Percentiles rank a stretch among this genome's conserved stretches.
These are phyloP conservation scores for Petrea volubilis DNA, from an alignment of 257 asterid species.

Conservation along the genomic window DNA sequence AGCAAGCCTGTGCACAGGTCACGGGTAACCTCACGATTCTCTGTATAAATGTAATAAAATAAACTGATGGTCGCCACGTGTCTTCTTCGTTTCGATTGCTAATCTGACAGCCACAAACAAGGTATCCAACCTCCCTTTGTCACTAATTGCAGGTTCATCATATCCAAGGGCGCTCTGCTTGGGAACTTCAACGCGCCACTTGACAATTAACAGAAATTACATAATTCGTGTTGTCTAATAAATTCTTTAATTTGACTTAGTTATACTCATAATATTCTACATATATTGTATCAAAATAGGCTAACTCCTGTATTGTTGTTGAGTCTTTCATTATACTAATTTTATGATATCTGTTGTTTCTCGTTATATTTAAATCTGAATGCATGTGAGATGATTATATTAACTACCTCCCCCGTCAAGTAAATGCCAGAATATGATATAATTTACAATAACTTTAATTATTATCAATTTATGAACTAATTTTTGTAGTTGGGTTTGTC, in stretches of 20 bases:
- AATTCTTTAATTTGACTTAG: neutral
- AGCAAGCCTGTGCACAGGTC: neutral
- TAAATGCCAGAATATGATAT: too few relatives aligned
- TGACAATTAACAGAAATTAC: neutral
- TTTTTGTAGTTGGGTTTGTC: too few relatives aligned
- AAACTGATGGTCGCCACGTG: neutral
- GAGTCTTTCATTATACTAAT: too few relatives aligned
- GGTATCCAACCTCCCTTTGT: neutral
- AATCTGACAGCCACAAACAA: neutral
- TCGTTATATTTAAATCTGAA: too few relatives aligned
- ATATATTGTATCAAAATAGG: too few relatives aligned
- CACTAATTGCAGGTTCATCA: neutral
- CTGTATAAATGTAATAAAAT: neutral
- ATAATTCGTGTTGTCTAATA: neutral
- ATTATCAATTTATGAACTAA: too few relatives aligned
- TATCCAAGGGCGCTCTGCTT: neutral
- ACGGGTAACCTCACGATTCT: constrained; percentile 4
- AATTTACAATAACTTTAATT: too few relatives aligned
- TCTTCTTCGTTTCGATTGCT: neutral
- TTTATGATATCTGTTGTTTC: too few relatives aligned
- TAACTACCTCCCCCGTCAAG: too few relatives aligned
- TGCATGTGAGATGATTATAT: too few relatives aligned
- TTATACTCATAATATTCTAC: too few relatives aligned
- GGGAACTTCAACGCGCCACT: neutral
- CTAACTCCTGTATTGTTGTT: too few relatives aligned